Conservation (phyloP, 1,284 basidiomycete species). For the Schizopora paradoxa region DNA sequence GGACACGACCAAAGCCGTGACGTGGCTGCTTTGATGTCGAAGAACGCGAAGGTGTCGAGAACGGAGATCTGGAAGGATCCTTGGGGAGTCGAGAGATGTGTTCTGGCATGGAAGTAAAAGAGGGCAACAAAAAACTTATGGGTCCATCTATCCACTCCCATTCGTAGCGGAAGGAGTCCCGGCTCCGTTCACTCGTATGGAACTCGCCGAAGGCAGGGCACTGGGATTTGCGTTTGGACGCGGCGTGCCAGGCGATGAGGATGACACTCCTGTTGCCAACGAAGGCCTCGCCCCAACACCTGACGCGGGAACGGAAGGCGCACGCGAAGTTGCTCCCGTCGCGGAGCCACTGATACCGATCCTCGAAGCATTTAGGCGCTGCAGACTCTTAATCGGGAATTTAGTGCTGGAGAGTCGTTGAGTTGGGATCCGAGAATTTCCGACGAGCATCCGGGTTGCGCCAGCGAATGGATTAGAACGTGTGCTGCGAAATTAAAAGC, state of each 20-base stretch:
- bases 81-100: conserved; percentile 64
- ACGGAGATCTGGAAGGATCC: conserved; percentile 74
- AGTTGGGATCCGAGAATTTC: neutral
- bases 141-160: neutral
- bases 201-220: neutral
- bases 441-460: neutral
- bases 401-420: conserved; percentile 59
- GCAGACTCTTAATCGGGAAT: conserved; percentile 85
- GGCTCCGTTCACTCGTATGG: conserved; percentile 11
- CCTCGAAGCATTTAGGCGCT: conserved; percentile 64
- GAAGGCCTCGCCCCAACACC: neutral
- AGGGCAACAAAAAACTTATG: neutral
- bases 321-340: no score
- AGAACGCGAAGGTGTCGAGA: conserved; percentile 35
- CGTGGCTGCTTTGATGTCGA: conserved; percentile 55
- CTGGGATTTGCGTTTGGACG: neutral
- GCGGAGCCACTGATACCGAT: no score
- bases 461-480: neutral
- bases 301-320: conserved; percentile 5
- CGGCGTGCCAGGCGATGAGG: neutral
- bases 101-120: conserved; percentile 41
- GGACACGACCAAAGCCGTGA: conserved; percentile 65
- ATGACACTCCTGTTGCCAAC: neutral
- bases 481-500: neutral
- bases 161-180: neutral